Evolutionary conservation across 176 grass and related monocot genomes (phyloP).

Genomic region (Coix lacrymajobi): DNA sequence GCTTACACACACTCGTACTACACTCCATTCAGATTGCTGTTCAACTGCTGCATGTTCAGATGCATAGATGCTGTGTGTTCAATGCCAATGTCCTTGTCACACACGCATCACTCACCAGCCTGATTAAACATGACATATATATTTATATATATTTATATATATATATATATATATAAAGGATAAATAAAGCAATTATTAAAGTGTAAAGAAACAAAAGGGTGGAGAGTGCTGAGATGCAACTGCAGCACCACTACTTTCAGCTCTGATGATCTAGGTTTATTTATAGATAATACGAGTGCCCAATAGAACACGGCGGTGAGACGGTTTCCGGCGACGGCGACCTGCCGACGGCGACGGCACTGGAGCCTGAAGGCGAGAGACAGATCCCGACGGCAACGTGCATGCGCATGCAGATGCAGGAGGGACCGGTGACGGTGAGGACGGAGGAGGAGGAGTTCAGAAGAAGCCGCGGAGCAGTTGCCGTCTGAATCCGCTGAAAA

Average conservation of each 20-base stretch:
- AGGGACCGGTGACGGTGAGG: not conserved
- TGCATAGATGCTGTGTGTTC: not conserved
- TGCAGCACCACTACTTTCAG: not conserved
- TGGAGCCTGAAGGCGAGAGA: not conserved
- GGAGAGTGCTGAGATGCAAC: not conserved
- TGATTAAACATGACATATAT: not conserved
- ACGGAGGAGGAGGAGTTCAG: not conserved
- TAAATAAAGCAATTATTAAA: not conserved
- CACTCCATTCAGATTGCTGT: conserved; percentile 1
- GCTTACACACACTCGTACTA: conserved; percentile 1
- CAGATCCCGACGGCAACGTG: conserved; percentile 21
- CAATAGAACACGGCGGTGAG: conserved; percentile 2
- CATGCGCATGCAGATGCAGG: conserved; percentile 8
- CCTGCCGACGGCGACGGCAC: not conserved
- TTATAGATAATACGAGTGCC: not conserved
- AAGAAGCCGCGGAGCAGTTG: not conserved
- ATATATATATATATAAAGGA: not conserved
- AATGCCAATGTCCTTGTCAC: conserved; percentile 1
- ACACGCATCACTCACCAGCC: not conserved
- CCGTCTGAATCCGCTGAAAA: conserved; percentile 22
- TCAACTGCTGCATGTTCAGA: conserved; percentile 1
- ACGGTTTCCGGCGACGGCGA: not conserved
- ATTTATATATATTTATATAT: not conserved
- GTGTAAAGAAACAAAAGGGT: not conserved
- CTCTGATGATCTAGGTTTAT: not conserved